Conservation (phyloP, 2,329 filamentous ascomycete species). For the Ilyonectria robusta region DNA sequence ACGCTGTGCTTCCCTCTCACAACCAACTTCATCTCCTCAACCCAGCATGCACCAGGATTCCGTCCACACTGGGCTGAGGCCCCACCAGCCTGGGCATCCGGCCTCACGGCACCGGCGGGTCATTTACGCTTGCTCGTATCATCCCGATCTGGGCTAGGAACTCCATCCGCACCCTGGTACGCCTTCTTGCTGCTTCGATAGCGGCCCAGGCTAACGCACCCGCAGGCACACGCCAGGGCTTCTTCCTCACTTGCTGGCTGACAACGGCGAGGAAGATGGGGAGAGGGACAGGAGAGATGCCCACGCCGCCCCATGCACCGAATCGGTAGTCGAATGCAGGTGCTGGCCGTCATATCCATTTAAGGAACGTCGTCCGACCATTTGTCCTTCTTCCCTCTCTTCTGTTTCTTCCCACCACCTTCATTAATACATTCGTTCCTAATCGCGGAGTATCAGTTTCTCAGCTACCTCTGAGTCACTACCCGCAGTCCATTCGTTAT, state of each 20-base stretch:
- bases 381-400: background rate
- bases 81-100: background rate
- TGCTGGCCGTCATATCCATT: constrained; percentile 34
- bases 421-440: constrained; percentile 33
- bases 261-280: constrained; percentile 17
- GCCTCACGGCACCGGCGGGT: constrained; percentile 1
- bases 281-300: constrained; percentile 19
- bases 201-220: constrained; percentile 35
- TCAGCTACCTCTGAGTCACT: constrained; percentile 37
- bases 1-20: background rate
- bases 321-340: constrained; percentile 13
- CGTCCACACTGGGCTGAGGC: background rate
- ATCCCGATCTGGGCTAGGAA: constrained; percentile 19
- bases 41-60: background rate
- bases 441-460: constrained; percentile 41
- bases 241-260: constrained; percentile 19
- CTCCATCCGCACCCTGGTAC: background rate
- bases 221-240: constrained; percentile 30
- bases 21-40: constrained; percentile 2
- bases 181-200: constrained; percentile 33
- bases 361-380: constrained; percentile 39
- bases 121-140: constrained; percentile 10
- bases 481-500: constrained; percentile 48
- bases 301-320: constrained; percentile 8
- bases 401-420: constrained; percentile 32